phyloP scores from a whole-genome alignment of 495 filamentous ascomycete genomes.

The Aspergillus bertholletiae region DNA sequence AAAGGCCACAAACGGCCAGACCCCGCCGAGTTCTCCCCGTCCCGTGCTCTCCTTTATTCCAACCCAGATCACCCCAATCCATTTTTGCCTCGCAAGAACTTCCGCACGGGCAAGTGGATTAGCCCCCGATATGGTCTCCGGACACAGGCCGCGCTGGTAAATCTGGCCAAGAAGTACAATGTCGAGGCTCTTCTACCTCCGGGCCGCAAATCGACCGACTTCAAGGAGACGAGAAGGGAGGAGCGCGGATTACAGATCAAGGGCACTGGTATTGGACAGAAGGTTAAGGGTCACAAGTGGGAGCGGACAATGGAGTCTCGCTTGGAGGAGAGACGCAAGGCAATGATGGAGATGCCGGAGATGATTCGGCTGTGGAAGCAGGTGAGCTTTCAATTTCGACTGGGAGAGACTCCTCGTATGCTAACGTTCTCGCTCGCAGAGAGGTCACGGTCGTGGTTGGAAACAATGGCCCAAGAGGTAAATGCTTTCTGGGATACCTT shows the following conservation, averaged over 20 bases:
- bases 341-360: conserved; percentile 91
- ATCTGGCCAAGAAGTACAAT: conserved; percentile 73
- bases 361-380: conserved; percentile 91
- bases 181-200: conserved; percentile 81
- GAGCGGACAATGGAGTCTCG: conserved; percentile 81
- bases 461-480: conserved; percentile 76
- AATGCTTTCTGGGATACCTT: conserved; percentile 20
- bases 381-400: conserved; percentile 48
- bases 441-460: conserved; percentile 85
- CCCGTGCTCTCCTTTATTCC: conserved; percentile 34
- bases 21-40: conserved; percentile 27
- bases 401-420: not conserved
- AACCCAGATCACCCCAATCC: conserved; percentile 56
- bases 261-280: conserved; percentile 88
- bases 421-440: conserved; percentile 40
- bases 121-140: conserved; percentile 77
- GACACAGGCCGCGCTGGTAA: conserved; percentile 87
- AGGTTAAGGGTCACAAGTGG: conserved; percentile 90
- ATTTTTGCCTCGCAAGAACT: conserved; percentile 69
- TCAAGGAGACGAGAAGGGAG: conserved; percentile 58
- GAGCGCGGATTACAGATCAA: conserved; percentile 76
- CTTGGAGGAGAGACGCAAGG: conserved; percentile 82
- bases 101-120: conserved; percentile 72
- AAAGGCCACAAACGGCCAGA: conserved; percentile 39
- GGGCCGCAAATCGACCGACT: conserved; percentile 70